Percentiles rank a stretch among this genome's conserved stretches.
Evolutionary conservation across 257 asterid species (phyloP).

Genomic region (Voacanga thouarsii): DNA sequence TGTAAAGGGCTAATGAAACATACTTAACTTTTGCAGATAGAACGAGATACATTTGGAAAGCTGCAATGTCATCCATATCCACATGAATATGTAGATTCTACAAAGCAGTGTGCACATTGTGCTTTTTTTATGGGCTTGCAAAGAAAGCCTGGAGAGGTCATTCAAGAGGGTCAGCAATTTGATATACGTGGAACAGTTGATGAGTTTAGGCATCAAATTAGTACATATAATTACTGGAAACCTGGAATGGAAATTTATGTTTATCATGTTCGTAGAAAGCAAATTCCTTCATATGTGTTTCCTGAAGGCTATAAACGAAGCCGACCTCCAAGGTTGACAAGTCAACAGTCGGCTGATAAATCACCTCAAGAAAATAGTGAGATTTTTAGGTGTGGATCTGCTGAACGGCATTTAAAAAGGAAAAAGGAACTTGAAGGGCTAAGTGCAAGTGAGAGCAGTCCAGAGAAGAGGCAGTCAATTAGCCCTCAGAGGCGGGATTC

Average conservation of each 20-base stretch:
- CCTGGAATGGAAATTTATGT: conserved; percentile 92
- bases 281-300: conserved; percentile 76
- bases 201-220: conserved; percentile 79
- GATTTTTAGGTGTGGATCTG: conserved; percentile 38
- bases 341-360: conserved; percentile 46
- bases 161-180: conserved; percentile 91
- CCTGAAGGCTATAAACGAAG: conserved; percentile 74
- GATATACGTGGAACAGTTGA: conserved; percentile 94
- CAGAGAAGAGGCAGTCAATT: conserved; percentile 47
- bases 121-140: conserved; percentile 91
- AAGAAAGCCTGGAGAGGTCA: conserved; percentile 74
- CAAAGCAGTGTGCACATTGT: conserved; percentile 67
- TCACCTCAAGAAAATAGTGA: conserved; percentile 36
- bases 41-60: conserved; percentile 79
- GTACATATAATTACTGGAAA: conserved; percentile 72
- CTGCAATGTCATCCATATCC: conserved; percentile 95
- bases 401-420: conserved; percentile 48
- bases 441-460: conserved; percentile 36
- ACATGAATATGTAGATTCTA: conserved; percentile 60
- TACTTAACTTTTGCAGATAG: conserved; percentile 59
- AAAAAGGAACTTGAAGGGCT: conserved; percentile 50
- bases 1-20: not conserved
- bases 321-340: conserved; percentile 44
- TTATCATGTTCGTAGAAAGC: conserved; percentile 86
- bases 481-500: conserved; percentile 60